These are phyloP conservation scores for Isoetes taiwanensis DNA, from an alignment of 75 land plant species.

Conservation along the genomic window DNA sequence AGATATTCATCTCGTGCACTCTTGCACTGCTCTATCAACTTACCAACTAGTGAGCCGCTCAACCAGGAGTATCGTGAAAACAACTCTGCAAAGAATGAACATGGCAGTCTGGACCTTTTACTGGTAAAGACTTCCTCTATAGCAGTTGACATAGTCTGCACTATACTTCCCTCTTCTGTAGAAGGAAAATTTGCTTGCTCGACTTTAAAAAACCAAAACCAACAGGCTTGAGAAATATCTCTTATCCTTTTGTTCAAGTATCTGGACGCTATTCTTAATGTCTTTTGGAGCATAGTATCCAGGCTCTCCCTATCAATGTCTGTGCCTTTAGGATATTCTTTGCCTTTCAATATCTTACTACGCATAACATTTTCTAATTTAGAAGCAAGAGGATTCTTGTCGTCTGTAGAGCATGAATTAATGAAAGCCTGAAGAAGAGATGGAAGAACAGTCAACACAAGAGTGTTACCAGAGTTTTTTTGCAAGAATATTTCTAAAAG, in stretches of 20 bases:
- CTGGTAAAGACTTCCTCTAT: conserved; percentile 42
- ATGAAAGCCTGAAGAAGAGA: conserved; percentile 48
- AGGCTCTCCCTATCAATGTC: conserved; percentile 30
- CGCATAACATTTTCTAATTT: conserved; percentile 46
- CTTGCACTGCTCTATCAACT: conserved; percentile 45
- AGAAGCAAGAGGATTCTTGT: conserved; percentile 48
- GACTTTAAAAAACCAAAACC: too few relatives aligned
- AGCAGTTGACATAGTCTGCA: neutral
- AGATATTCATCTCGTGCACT: conserved; percentile 44
- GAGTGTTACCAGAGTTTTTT: conserved; percentile 53
- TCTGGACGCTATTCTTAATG: conserved; percentile 42
- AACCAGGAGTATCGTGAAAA: conserved; percentile 50
- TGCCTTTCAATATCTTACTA: conserved; percentile 60
- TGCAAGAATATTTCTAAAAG: conserved; percentile 73
- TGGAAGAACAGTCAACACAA: conserved; percentile 42
- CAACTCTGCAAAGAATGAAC: conserved; percentile 47
- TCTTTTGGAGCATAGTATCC: conserved; percentile 42
- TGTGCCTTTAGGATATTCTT: conserved; percentile 57
- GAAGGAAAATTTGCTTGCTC: too few relatives aligned
- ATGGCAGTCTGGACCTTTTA: conserved; percentile 46
- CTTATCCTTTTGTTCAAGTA: conserved; percentile 34
- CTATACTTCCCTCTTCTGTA: too few relatives aligned
- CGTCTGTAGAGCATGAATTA: conserved; percentile 36
- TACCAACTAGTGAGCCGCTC: conserved; percentile 36
- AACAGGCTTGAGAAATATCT: conserved; percentile 27